Conservation (phyloP, 2,329 filamentous ascomycete genomes). For the Xylariaceae sp. region DNA sequence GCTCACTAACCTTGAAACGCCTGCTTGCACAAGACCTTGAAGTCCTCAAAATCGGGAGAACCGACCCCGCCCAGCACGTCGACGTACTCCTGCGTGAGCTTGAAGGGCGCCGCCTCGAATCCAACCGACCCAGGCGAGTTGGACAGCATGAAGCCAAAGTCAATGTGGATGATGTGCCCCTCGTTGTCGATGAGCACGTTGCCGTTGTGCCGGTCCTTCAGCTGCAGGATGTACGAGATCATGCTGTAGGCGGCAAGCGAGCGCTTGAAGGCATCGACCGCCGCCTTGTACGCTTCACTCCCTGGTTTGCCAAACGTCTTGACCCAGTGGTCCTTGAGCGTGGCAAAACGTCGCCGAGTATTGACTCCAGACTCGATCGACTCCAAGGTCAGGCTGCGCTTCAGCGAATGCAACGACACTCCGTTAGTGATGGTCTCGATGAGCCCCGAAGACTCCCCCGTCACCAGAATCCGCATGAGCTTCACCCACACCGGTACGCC, state of each 20-base stretch:
- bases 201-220: conserved; percentile 81
- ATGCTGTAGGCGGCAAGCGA: conserved; percentile 82
- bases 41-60: conserved; percentile 63
- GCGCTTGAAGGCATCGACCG: conserved; percentile 70
- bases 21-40: conserved; percentile 73
- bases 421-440: conserved; percentile 87
- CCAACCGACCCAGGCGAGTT: conserved; percentile 79
- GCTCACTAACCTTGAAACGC: conserved; percentile 70
- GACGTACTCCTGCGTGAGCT: conserved; percentile 78
- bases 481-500: conserved; percentile 78
- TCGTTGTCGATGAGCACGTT: conserved; percentile 81
- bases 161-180: conserved; percentile 81
- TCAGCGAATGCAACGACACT: conserved; percentile 78
- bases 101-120: conserved; percentile 82
- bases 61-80: conserved; percentile 71
- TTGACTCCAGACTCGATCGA: conserved; percentile 67
- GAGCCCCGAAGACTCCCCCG: conserved; percentile 74
- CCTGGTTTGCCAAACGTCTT: conserved; percentile 69
- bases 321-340: conserved; percentile 72
- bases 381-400: conserved; percentile 71
- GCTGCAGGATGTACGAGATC: conserved; percentile 74
- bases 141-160: conserved; percentile 85
- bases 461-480: conserved; percentile 79
- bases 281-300: conserved; percentile 60
- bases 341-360: conserved; percentile 68